These are phyloP conservation scores for Vitis hybrid DNA, from an alignment of 177 flowering plant species.

Conservation along the genomic window DNA sequence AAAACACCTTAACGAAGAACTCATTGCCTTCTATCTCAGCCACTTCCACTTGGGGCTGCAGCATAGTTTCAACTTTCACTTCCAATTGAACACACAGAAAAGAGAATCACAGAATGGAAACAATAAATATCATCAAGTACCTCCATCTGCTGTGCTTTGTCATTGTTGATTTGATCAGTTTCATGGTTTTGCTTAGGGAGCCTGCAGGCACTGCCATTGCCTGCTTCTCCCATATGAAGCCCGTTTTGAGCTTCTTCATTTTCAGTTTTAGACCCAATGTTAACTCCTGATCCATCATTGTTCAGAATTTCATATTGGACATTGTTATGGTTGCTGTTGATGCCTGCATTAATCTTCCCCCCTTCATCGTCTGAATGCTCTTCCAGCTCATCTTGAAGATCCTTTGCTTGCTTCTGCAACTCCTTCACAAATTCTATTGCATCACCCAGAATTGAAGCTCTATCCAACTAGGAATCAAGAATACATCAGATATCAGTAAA, in stretches of 20 bases:
- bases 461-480: constrained; percentile 51
- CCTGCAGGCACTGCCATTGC: constrained; percentile 14
- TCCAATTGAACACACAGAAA: no score
- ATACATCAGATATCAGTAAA: no score
- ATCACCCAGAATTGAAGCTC: constrained; percentile 82
- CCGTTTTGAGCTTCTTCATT: constrained; percentile 27
- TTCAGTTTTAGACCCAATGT: constrained; percentile 16
- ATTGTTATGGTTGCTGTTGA: constrained; percentile 17
- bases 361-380: constrained; percentile 58
- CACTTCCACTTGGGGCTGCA: constrained; percentile 83
- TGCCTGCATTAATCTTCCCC: constrained; percentile 10
- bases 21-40: constrained; percentile 62
- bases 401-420: constrained; percentile 68
- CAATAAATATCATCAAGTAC: constrained; percentile 19
- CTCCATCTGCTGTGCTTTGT: constrained; percentile 83
- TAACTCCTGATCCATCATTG: constrained; percentile 20
- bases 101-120: neutral
- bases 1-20: constrained; percentile 72
- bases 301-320: constrained; percentile 19
- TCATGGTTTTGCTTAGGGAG: constrained; percentile 31
- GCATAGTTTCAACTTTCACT: neutral
- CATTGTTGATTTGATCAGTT: constrained; percentile 20
- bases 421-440: constrained; percentile 84
- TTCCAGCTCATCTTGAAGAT: constrained; percentile 83
- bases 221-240: constrained; percentile 24